Evolutionary conservation across 1,139 yeast species (phyloP).

Genomic region (Eremothecium sinecaudum): DNA sequence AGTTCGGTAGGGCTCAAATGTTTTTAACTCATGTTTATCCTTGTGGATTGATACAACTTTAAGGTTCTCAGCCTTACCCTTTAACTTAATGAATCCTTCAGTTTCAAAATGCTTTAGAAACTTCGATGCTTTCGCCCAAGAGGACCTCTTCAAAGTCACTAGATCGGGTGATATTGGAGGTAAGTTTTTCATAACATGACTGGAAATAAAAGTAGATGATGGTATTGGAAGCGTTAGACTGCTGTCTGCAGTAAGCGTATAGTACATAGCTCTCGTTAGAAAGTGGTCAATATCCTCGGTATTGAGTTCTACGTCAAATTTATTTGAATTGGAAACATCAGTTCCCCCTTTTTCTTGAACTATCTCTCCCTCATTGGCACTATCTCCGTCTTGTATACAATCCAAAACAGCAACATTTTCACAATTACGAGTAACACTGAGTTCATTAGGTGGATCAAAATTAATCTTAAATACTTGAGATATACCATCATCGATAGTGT

Average conservation of each 20-base stretch:
- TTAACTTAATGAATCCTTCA: slow-evolving; percentile 59
- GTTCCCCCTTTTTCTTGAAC: slow-evolving; percentile 9
- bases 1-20: slow-evolving; percentile 50
- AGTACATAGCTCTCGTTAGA: slow-evolving; percentile 58
- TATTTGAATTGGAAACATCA: slow-evolving; percentile 28
- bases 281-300: slow-evolving; percentile 71
- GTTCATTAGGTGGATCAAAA: slow-evolving; percentile 33
- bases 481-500: slow-evolving; percentile 47
- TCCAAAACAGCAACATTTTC: slow-evolving; percentile 6
- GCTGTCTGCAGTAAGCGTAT: slow-evolving; percentile 50
- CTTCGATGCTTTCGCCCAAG: slow-evolving; percentile 85
- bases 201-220: slow-evolving; percentile 68
- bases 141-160: slow-evolving; percentile 66
- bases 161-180: slow-evolving; percentile 43
- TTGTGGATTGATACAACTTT: slow-evolving; percentile 44
- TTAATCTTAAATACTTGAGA: slow-evolving; percentile 38
- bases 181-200: slow-evolving; percentile 58
- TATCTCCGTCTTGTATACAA: slow-evolving; percentile 9
- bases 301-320: slow-evolving; percentile 39
- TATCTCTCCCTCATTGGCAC: slow-evolving; percentile 6
- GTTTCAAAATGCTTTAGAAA: slow-evolving; percentile 81
- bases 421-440: slow-evolving; percentile 3
- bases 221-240: slow-evolving; percentile 50
- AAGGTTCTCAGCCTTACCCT: slow-evolving; percentile 61
- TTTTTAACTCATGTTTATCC: slow-evolving; percentile 42